Evolutionary conservation across 306 rosid genomes (phyloP), one percentile per base, ranked within the genome.

Genomic region (Urtica urens): DNA sequence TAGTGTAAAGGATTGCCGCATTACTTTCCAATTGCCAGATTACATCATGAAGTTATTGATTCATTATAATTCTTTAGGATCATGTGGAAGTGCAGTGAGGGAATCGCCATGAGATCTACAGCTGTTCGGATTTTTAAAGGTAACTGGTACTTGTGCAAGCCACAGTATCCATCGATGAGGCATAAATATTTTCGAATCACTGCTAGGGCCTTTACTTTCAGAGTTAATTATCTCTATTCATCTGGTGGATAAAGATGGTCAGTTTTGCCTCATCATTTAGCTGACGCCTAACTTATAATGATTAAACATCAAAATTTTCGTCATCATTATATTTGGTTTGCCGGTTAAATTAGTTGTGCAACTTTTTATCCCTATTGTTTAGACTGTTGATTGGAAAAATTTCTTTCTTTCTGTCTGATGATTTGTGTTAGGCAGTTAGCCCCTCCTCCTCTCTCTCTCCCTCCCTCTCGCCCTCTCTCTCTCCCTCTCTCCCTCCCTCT

Each of bases 11-110:
- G n/a, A n/a, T n/a, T n/a, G n/a, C n/a, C n/a, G n/a, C n/a, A n/a
- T n/a, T n/a, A n/a, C n/a, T n/a, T n/a, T n/a, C n/a, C n/a, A n/a
- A n/a, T n/a, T n/a, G n/a, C n/a, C n/a, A n/a, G n/a, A n/a, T n/a
- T n/a, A n/a, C n/a, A n/a, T n/a, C n/a, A n/a, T n/a, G n/a, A n/a
- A n/a, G n/a, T n/a, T n/a, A n/a, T n/a, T n/a, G n/a, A n/a, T n/a
- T n/a, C n/a, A n/a, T n/a, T 47, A 2, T 26, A 16, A 48, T 48
- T 48, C 2, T 48, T 34, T 15, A 20, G 43, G 43, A 5, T 51
- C 57, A 10, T 15, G 43, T 20, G 18, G 57, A 51, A 33, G 56
- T 49, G 39, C 54, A 49, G 13, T 49, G 38, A 49, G 25, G 25
- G 17, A n/a, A 28, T 17, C 38, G 23, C 30, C 54, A 19, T 7